phyloP scores from a whole-genome alignment of 768 basidiomycete species.

The Phanerodontia chrysosporium region DNA sequence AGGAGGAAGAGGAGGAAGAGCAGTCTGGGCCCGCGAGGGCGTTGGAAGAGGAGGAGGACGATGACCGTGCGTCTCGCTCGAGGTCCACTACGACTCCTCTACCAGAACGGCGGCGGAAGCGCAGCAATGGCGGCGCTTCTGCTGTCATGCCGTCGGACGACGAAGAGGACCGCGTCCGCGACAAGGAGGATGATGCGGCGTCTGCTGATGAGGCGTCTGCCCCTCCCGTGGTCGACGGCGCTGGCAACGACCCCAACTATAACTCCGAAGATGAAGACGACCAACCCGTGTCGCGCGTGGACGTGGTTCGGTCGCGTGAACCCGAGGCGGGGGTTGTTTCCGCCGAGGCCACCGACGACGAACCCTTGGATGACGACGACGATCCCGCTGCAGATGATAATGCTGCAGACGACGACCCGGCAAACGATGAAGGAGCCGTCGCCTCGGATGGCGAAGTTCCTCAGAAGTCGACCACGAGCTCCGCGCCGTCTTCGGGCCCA shows the following conservation, averaged over 20 bases:
- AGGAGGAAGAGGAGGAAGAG: conserved; percentile 47
- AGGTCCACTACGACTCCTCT: conserved; percentile 5
- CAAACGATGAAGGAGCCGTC: conserved; percentile 19
- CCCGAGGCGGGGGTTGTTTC: conserved; percentile 23
- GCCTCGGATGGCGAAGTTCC: conserved; percentile 27
- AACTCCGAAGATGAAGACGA: conserved; percentile 25
- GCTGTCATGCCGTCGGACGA: conserved; percentile 16
- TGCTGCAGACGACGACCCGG: conserved; percentile 24
- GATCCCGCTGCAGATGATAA: conserved; percentile 17
- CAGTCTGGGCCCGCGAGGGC: conserved; percentile 43
- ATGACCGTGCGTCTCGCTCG: conserved; percentile 36
- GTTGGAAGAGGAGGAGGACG: conserved; percentile 62
- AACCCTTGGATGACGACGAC: conserved; percentile 28
- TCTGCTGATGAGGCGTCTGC: conserved; percentile 5
- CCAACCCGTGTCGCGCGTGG: conserved; percentile 9
- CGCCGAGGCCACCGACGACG: conserved; percentile 30
- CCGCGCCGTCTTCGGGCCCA: not conserved
- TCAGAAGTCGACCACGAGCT: conserved; percentile 10
- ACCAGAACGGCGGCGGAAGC: conserved; percentile 8
- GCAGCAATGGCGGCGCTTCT: conserved; percentile 2
- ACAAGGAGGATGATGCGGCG: conserved; percentile 36
- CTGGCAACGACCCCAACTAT: conserved; percentile 28
- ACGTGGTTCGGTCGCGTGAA: conserved; percentile 17
- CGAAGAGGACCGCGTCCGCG: conserved; percentile 23
- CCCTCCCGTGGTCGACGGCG: conserved; percentile 10